Base-by-base conservation (phyloP, 2,329 filamentous ascomycete genomes). In the Diplodia corticola region DNA sequence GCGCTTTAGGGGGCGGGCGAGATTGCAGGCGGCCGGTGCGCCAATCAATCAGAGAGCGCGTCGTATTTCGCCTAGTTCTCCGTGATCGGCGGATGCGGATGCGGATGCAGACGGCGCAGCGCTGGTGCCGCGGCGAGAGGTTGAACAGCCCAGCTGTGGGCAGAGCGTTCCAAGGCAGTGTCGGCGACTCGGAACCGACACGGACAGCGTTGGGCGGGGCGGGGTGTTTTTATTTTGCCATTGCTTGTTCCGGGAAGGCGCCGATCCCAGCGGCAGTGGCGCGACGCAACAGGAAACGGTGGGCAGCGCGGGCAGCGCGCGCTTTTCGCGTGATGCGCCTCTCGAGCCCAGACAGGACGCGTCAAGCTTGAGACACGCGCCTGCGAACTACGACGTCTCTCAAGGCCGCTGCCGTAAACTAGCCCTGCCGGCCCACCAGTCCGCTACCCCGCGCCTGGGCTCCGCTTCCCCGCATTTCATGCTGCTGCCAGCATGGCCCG, bases 1-100 rank as follows among this genome's bases (percentile, higher is more conserved):
- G 40, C 57, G 57, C 57, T 26, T 49, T 49, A 61, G 57, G 57
- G 57, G 57, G 57, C 57, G 26, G 15, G 57, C 57, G 57, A 61
- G 57, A 61, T 61, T 61, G 28, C 40, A 28, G 33, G 57, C 57
- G 57, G 57, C 44, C 57, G 57, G 44, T 49, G 57, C 57, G 57
- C 20, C 55, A 60, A 13, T 46, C 37, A 48, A 48, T 46, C 33
- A 40, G 53, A 30, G 20, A 12, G 33, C 53, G 33, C 33, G 54
- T 48, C 55, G 55, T 60, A 33, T 60, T 60, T 33, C 54, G 55
- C 24, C 37, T 60, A 24, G 53, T 10, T 13, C 37, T 22, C 55
- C 15, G 55, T 22, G 55, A 60, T 60, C 55, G 37, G 12, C 55
- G 35, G 55, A 22, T 30, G 55, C 9, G 4, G 33, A 4, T 9